These are phyloP conservation scores for Pharus latifolius DNA, from an alignment of 176 grass and related monocot species.

Conservation along the genomic window DNA sequence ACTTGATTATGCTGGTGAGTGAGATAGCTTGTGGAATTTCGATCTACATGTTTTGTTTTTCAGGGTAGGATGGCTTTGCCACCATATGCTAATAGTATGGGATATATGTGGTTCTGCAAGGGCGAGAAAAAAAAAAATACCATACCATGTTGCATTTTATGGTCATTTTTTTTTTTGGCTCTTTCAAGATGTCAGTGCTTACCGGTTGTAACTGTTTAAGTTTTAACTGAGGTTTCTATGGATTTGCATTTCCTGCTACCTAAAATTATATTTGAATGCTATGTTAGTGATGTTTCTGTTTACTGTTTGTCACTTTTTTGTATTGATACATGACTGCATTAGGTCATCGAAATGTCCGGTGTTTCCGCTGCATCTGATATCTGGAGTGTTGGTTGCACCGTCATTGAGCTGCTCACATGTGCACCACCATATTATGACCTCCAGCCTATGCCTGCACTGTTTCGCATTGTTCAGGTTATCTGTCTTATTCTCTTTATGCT, in stretches of 20 bases:
- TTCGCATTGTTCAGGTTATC: slow-evolving; percentile 93
- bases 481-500: neutral
- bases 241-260: neutral
- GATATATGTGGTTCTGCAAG: neutral
- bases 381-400: slow-evolving; percentile 99
- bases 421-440: slow-evolving; percentile 96
- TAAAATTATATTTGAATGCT: neutral
- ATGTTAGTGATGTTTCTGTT: neutral
- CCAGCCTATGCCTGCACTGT: slow-evolving; percentile 99
- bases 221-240: neutral
- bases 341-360: slow-evolving; percentile 99
- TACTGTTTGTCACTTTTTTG: neutral
- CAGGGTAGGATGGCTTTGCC: neutral
- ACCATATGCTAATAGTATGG: neutral
- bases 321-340: neutral
- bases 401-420: slow-evolving; percentile 96
- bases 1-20: neutral
- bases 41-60: neutral
- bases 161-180: neutral
- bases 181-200: neutral
- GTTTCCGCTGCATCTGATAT: slow-evolving; percentile 98
- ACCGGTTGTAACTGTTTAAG: neutral
- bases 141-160: neutral
- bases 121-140: too few relatives aligned
- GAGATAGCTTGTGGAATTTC: neutral